Conservation (phyloP, 148 eudicot species). For the Limonium bicolor region DNA sequence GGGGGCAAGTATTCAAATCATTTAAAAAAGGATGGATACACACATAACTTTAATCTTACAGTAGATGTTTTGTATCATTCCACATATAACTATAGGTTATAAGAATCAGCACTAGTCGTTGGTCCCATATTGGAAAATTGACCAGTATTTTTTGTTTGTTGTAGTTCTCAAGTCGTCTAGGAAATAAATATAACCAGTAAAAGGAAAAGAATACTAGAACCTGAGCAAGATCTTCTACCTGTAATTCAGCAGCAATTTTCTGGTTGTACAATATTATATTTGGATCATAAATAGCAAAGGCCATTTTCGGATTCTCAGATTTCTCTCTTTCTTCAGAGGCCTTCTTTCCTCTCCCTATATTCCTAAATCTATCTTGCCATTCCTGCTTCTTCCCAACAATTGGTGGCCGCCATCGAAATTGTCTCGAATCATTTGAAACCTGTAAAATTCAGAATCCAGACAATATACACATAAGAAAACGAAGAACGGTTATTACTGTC, state of each 20-base stretch:
- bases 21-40: too few species aligned
- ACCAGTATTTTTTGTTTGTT: too few species aligned
- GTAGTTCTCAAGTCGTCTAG: too few species aligned
- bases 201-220: too few species aligned
- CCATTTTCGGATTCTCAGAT: constrained; percentile 48
- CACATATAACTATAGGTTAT: too few species aligned
- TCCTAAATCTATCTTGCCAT: constrained; percentile 68
- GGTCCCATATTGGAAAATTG: too few species aligned
- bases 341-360: constrained; percentile 34
- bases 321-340: constrained; percentile 46
- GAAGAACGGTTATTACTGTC: too few species aligned
- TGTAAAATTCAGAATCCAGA: constrained; percentile 8
- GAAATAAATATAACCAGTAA: too few species aligned
- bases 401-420: constrained; percentile 30
- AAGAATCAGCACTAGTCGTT: too few species aligned
- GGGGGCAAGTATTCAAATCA: too few species aligned
- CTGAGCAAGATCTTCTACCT: constrained; percentile 40
- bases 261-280: constrained; percentile 36
- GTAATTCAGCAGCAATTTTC: constrained; percentile 24
- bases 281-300: constrained; percentile 50
- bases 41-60: too few species aligned
- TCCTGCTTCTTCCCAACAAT: constrained; percentile 58
- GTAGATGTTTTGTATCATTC: too few species aligned
- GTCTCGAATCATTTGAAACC: constrained; percentile 29
- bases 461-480: neutral